Evolutionary conservation across 2,329 filamentous ascomycete genomes (phyloP), one percentile per base, ranked within the genome.

Genomic region (Colletotrichum melonis): DNA sequence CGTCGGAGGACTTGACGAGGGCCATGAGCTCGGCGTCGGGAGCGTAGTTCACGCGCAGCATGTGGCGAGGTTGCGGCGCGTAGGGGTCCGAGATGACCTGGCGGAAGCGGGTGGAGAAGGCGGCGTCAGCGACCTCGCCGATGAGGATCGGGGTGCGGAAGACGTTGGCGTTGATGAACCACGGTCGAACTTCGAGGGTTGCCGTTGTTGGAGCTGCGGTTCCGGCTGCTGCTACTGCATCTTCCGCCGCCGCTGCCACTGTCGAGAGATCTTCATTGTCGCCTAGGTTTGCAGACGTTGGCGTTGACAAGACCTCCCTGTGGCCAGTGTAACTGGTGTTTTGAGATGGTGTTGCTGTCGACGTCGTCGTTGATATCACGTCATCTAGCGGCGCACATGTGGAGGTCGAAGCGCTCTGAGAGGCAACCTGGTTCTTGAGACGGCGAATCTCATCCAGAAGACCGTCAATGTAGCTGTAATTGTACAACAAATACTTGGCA

Each of bases 21-120:
- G 75, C 62, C 2, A 80, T 72, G 1, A 83, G 56, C 1, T 77
- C 73, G 12, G 79, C 78, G 11, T 83, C 80, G 0, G 79, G 73
- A 4, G 80, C 77, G 30, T 82, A 83, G 68, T 81, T 79, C 9
- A 80, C 76, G 4, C 81, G 75, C 0, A 80, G 80, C 2, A 83
- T 79, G 64, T 83, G 81, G 22, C 75, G 77, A 28, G 77, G 78
- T 0, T 77, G 76, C 24, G 68, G 72, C 5, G 63, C 35, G 42
- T 42, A 54, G 6, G 78, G 76, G 24, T 79, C 77, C 0, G 81
- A 78, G 28, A 82, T 78, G 49, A 78, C 80, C 70, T 83, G 81
- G 22, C 81, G 76, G 64, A 82, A 79, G 2, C 81, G 81, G 0
- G 81, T 82, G 7, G 81, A 80, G 64, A 83, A 83, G 11, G 80